Conservation (phyloP, 345 rosid species). For the Linum usitatissimum region DNA sequence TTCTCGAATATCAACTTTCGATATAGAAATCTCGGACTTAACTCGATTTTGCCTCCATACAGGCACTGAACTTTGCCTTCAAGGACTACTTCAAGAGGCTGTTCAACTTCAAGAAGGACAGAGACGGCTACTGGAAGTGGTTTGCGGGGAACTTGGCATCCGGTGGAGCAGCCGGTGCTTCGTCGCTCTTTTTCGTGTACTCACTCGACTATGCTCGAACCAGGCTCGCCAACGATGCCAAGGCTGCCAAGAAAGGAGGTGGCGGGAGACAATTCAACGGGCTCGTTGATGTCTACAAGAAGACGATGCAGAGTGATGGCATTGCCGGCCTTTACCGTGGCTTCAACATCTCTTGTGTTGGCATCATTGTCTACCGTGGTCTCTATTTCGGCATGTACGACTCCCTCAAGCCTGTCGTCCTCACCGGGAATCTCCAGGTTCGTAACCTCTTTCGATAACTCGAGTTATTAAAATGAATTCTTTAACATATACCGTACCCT, state of each 20-base stretch:
- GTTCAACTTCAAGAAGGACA: conserved; percentile 4
- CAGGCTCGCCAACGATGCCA: conserved; percentile 1
- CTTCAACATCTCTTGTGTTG: conserved; percentile 22
- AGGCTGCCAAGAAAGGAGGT: conserved; percentile 2
- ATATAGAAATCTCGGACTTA: too few relatives aligned
- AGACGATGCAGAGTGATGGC: conserved; percentile 19
- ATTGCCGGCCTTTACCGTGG: conserved; percentile 23
- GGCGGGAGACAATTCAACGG: conserved; percentile 21
- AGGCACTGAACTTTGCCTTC: conserved; percentile 3
- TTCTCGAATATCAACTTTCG: too few relatives aligned
- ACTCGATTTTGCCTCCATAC: background rate
- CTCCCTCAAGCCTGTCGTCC: conserved; percentile 25
- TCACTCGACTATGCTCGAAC: conserved; percentile 18
- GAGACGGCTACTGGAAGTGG: conserved; percentile 4
- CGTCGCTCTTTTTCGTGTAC: background rate
- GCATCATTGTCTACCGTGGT: conserved; percentile 22
- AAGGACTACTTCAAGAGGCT: conserved; percentile 3
- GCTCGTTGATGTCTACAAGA: conserved; percentile 21
- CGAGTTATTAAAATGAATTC: background rate
- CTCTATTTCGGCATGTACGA: conserved; percentile 26
- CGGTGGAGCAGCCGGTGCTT: background rate
- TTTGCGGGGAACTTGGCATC: conserved; percentile 2
- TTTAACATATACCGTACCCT: too few relatives aligned
- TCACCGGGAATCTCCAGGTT: conserved; percentile 21
- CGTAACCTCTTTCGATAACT: background rate